Evolutionary conservation across 805 yeast genomes (phyloP).

Genomic region (Saccharomycopsis sp.): DNA sequence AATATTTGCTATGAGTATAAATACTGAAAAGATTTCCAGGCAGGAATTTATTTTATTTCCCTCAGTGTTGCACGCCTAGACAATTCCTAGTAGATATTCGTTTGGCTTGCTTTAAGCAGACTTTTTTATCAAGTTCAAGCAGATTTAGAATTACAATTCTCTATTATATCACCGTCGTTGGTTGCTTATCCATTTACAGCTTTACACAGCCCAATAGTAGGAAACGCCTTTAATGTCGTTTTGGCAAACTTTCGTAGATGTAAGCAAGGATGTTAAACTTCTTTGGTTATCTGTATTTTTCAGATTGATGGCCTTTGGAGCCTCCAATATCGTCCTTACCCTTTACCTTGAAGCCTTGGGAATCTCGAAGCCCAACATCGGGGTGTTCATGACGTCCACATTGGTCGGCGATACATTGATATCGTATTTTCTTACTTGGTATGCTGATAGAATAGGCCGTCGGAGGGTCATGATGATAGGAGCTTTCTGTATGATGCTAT

Average conservation of each 20-base stretch:
- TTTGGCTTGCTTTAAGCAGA: too few relatives aligned
- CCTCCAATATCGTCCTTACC: slow-evolving; percentile 73
- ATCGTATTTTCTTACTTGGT: slow-evolving; percentile 68
- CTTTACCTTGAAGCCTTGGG: slow-evolving; percentile 52
- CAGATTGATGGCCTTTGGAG: slow-evolving; percentile 68
- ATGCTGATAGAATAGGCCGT: slow-evolving; percentile 68
- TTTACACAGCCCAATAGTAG: neutral
- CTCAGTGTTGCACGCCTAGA: too few relatives aligned
- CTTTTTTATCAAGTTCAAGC: too few relatives aligned
- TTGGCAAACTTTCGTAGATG: slow-evolving; percentile 31
- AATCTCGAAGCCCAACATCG: slow-evolving; percentile 53
- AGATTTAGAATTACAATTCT: too few relatives aligned
- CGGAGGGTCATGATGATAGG: slow-evolving; percentile 59
- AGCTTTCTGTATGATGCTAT: slow-evolving; percentile 54
- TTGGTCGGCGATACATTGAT: slow-evolving; percentile 71
- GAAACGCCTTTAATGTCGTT: slow-evolving; percentile 21
- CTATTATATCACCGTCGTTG: too few relatives aligned
- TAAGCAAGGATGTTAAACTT: slow-evolving; percentile 49
- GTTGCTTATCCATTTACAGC: neutral
- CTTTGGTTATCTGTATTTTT: slow-evolving; percentile 65
- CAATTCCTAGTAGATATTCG: too few relatives aligned
- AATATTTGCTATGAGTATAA: too few relatives aligned
- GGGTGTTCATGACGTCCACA: slow-evolving; percentile 76
- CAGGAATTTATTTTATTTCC: too few relatives aligned
- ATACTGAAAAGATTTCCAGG: too few relatives aligned